Conservation (phyloP, 441 rosid species). For the Breynia disticha region DNA sequence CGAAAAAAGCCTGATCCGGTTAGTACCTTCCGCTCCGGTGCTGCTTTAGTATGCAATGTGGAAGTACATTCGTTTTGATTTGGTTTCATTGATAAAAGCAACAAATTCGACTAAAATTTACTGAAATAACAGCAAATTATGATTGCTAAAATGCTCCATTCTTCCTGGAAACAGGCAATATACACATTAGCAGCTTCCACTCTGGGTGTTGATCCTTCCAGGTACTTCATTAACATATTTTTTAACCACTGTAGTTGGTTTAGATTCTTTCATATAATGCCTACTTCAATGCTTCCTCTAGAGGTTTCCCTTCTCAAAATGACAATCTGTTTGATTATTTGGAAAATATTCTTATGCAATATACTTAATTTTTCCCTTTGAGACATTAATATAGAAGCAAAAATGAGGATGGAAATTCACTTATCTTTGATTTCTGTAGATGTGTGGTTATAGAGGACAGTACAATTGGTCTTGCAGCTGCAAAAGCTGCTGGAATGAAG, state of each 20-base stretch:
- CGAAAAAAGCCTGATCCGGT: conserved; percentile 96
- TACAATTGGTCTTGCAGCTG: conserved; percentile 90
- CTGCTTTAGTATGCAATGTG: not conserved
- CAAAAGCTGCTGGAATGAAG: conserved; percentile 95
- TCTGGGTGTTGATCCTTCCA: conserved; percentile 74
- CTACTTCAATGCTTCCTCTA: not conserved
- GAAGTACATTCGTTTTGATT: conserved; percentile 1
- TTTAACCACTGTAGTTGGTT: not conserved
- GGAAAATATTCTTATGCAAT: no score
- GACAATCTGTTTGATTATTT: no score
- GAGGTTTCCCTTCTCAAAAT: no score
- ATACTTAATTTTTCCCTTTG: no score
- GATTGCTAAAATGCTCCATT: not conserved
- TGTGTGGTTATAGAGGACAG: conserved; percentile 96
- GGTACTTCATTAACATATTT: conserved; percentile 25
- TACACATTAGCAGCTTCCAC: conserved; percentile 82
- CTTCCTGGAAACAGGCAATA: conserved; percentile 60
- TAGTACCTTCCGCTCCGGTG: conserved; percentile 8
- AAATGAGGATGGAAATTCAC: not conserved
- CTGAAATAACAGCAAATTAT: no score
- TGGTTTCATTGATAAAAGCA: not conserved
- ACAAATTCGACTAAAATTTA: no score
- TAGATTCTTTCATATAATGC: not conserved
- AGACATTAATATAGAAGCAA: no score
- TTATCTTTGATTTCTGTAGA: conserved; percentile 29